Conservation (phyloP, 1,139 yeast genomes). For the Taiozyma onychis region DNA sequence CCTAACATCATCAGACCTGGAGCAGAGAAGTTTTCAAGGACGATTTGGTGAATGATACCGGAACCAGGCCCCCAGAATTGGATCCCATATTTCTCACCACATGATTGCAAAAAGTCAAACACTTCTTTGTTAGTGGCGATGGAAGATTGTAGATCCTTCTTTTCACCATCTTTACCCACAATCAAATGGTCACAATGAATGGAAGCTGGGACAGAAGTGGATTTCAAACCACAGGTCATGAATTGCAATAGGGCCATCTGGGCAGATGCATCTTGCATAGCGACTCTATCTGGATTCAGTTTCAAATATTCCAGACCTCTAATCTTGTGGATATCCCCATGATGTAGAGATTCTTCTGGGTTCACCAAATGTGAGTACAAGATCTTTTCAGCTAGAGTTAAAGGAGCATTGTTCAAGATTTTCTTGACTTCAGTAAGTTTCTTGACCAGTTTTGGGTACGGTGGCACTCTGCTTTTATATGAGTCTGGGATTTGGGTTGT, state of each 20-base stretch:
- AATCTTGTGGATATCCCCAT: constrained; percentile 47
- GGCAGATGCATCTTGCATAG: constrained; percentile 99
- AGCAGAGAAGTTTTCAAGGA: constrained; percentile 87
- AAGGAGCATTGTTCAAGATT: constrained; percentile 63
- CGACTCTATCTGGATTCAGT: constrained; percentile 95
- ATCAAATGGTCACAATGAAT: constrained; percentile 97
- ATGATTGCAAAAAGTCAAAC: constrained; percentile 83
- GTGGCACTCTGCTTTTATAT: constrained; percentile 71
- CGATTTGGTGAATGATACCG: constrained; percentile 96
- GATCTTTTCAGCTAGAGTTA: constrained; percentile 91
- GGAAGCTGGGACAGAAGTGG: constrained; percentile 88
- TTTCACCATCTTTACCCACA: constrained; percentile 92
- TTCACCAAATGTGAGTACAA: constrained; percentile 84
- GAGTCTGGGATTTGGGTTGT: constrained; percentile 47
- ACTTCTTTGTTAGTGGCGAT: constrained; percentile 88
- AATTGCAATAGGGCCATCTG: constrained; percentile 96
- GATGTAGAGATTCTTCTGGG: constrained; percentile 71
- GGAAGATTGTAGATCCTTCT: constrained; percentile 65
- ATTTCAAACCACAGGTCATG: constrained; percentile 88
- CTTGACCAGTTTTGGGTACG: constrained; percentile 67
- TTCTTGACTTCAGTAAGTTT: constrained; percentile 59
- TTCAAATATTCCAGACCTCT: constrained; percentile 86
- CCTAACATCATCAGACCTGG: constrained; percentile 97
- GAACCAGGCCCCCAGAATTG: constrained; percentile 99
- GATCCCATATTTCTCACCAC: constrained; percentile 90